Evolutionary conservation across 176 grass and related monocot genomes (phyloP), one percentile per base, ranked within the genome.

Genomic region (Hsuehochloa calcarea): DNA sequence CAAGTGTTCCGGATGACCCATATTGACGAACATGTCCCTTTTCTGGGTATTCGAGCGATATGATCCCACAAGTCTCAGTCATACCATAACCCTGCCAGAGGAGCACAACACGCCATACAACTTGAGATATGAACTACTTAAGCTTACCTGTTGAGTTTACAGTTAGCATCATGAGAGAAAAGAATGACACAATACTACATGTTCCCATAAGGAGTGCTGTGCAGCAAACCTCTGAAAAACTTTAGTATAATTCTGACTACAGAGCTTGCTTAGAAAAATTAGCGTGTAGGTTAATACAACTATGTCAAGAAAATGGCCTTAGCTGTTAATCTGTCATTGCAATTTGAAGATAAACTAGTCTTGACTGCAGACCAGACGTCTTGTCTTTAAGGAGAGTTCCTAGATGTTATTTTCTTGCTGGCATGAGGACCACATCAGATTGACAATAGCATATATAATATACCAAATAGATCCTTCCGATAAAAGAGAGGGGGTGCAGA

Each of bases 41-140:
- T 11, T 35, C 56, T 75, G 89, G 78, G 86, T 73, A 66, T 76
- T 96, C 96, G 14, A 92, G 22, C 4, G 96, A 92, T 89, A 95
- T 84, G 49, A 98, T 80, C 47, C 93, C 91, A 87, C 80, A 87
- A 70, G 91, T 98, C 88, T 96, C 96, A 27, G 93, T 98, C 96
- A 98, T 95, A 73, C 93, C 96, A 76, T 98, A 95, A 71, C 96
- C 96, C 96, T 92, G 81, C 66, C 72, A 84, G 22, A 81, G 19
- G 17, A 77, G 41, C 25, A 46, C 26, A 75, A 60, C 72, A 66
- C 10, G 1, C 34, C 19, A 82, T 78, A 17, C 17, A 82, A 52
- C 31, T 56, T 86, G 78, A 82, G 45, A 70, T 52, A 23, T 49
- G 23, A 72, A 72, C 29, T 74, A 50, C 43, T 22, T 65, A 79